Percentiles rank a stretch among this genome's conserved stretches.
Evolutionary conservation across 305 asterid species (phyloP).

Genomic region (Rubia tinctorum): DNA sequence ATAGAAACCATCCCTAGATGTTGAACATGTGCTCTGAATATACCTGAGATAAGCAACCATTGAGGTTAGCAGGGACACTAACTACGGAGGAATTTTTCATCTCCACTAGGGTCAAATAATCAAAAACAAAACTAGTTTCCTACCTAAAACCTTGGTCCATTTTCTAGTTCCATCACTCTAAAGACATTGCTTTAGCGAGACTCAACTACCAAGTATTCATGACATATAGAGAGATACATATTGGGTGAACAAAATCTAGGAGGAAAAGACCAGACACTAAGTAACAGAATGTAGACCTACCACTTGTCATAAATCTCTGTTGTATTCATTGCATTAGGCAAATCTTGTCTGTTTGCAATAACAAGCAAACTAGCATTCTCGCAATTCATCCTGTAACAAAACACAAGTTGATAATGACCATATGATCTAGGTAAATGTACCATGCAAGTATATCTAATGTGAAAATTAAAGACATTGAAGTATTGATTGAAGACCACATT

Average conservation of each 20-base stretch:
- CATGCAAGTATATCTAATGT: background rate
- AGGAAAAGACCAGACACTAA: background rate
- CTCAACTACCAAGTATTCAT: background rate
- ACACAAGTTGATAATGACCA: background rate
- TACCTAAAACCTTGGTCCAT: background rate
- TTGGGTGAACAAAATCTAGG: background rate
- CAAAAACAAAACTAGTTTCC: too few relatives aligned
- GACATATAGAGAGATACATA: background rate
- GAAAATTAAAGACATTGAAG: background rate
- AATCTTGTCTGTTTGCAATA: too few relatives aligned
- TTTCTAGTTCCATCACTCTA: background rate
- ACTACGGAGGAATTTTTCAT: too few relatives aligned
- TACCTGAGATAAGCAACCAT: too few relatives aligned
- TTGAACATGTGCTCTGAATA: too few relatives aligned
- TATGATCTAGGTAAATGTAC: background rate
- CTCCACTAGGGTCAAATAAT: background rate
- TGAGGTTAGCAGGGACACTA: background rate
- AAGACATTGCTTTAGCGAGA: background rate
- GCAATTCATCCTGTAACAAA: too few relatives aligned
- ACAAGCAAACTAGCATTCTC: too few relatives aligned
- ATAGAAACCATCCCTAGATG: too few relatives aligned
- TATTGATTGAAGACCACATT: too few relatives aligned
- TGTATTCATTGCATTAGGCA: too few relatives aligned
- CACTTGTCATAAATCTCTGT: too few relatives aligned
- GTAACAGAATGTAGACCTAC: constrained; percentile 12